Conservation (phyloP, 805 yeast genomes). For the Myxozyma monticola region DNA sequence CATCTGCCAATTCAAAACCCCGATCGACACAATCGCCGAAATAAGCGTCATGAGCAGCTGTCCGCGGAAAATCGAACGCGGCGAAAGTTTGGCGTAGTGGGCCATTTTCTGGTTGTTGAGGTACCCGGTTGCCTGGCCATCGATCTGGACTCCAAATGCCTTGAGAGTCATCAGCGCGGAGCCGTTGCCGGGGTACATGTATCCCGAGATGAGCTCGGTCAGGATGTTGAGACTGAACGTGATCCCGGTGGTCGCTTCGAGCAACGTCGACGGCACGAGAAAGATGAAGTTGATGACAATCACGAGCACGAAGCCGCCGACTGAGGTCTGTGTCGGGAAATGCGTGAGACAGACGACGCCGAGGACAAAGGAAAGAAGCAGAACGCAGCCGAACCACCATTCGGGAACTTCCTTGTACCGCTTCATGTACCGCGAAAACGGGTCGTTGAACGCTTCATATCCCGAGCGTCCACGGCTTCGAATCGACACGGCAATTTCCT, state of each 20-base stretch:
- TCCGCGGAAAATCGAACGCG: slow-evolving; percentile 57
- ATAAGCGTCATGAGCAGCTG: slow-evolving; percentile 50
- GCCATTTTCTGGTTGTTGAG: slow-evolving; percentile 61
- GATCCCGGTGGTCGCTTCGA: slow-evolving; percentile 63
- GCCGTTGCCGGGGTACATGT: slow-evolving; percentile 61
- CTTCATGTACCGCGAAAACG: slow-evolving; percentile 58
- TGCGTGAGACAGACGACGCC: slow-evolving; percentile 45
- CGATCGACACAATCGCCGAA: slow-evolving; percentile 47
- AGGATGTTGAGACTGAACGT: slow-evolving; percentile 60
- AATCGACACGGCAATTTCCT: slow-evolving; percentile 31
- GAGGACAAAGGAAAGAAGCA: slow-evolving; percentile 49
- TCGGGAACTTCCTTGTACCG: slow-evolving; percentile 62
- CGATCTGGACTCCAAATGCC: slow-evolving; percentile 31
- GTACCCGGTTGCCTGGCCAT: slow-evolving; percentile 55
- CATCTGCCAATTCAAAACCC: slow-evolving; percentile 47
- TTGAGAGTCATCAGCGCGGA: slow-evolving; percentile 64
- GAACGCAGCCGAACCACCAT: slow-evolving; percentile 56
- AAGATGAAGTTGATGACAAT: slow-evolving; percentile 55
- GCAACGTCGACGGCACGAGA: slow-evolving; percentile 60
- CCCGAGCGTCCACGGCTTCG: slow-evolving; percentile 3
- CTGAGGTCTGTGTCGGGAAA: slow-evolving; percentile 54
- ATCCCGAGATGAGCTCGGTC: slow-evolving; percentile 65
- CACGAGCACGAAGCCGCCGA: slow-evolving; percentile 63
- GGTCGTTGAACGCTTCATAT: slow-evolving; percentile 43
- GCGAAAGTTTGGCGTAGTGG: slow-evolving; percentile 65